Evolutionary conservation across 1,139 yeast genomes (phyloP).

Genomic region (Blastobotrys raffinosifermentans): DNA sequence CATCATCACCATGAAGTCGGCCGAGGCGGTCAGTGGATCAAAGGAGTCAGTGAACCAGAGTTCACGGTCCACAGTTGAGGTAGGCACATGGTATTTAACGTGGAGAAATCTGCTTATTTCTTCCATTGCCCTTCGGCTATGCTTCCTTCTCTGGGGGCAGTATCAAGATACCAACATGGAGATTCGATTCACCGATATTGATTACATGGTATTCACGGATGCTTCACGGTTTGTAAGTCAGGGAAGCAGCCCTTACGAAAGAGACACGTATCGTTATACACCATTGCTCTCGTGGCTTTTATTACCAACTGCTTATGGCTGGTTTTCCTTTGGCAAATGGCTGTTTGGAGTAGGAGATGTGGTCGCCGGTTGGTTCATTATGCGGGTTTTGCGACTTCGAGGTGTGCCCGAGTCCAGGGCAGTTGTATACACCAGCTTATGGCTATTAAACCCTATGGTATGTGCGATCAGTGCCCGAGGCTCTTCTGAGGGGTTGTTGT

Average conservation of each 20-base stretch:
- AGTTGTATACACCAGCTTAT: slow-evolving; percentile 48
- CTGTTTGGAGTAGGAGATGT: slow-evolving; percentile 74
- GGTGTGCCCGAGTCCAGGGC: slow-evolving; percentile 33
- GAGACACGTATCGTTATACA: slow-evolving; percentile 91
- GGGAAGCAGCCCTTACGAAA: slow-evolving; percentile 65
- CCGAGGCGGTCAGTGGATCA: too few relatives aligned
- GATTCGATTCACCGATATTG: slow-evolving; percentile 88
- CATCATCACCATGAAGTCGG: too few relatives aligned
- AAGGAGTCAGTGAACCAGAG: too few relatives aligned
- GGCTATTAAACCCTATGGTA: slow-evolving; percentile 96
- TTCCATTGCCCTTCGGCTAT: slow-evolving; percentile 39
- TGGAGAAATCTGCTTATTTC: slow-evolving; percentile 7
- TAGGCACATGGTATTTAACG: too few relatives aligned
- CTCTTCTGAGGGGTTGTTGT: slow-evolving; percentile 82
- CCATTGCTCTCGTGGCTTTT: slow-evolving; percentile 83
- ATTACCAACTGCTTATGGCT: slow-evolving; percentile 51
- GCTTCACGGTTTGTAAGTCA: slow-evolving; percentile 68
- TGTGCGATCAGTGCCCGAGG: slow-evolving; percentile 91
- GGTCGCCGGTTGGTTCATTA: slow-evolving; percentile 67
- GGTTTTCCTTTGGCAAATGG: slow-evolving; percentile 68
- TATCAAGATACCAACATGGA: slow-evolving; percentile 80
- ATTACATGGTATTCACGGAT: slow-evolving; percentile 87
- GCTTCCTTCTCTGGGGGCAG: slow-evolving; percentile 72
- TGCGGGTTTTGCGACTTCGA: slow-evolving; percentile 38
- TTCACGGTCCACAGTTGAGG: too few relatives aligned